Evolutionary conservation across 2,329 filamentous ascomycete species (phyloP).

Genomic region (Phialophora macrospora): DNA sequence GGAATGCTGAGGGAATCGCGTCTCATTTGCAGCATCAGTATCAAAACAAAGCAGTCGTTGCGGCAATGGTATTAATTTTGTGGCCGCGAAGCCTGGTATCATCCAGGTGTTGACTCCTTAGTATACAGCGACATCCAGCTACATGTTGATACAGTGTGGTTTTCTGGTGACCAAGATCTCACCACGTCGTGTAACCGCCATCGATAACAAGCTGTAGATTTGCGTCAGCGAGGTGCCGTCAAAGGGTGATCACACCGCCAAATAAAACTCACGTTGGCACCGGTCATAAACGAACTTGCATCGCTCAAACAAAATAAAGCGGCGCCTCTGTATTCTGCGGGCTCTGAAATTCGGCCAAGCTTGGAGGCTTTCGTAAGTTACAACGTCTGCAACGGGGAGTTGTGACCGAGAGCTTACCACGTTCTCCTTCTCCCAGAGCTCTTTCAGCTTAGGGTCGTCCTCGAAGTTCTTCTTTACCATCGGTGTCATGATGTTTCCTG

Average conservation of each 20-base stretch:
- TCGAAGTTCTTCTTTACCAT: constrained; percentile 84
- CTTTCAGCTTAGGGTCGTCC: constrained; percentile 67
- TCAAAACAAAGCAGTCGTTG: too few species aligned
- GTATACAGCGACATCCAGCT: not conserved
- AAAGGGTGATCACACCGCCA: too few species aligned
- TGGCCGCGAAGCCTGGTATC: not conserved
- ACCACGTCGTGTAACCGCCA: constrained; percentile 37
- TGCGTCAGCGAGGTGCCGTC: not conserved
- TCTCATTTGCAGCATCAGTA: not conserved
- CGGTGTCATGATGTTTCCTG: constrained; percentile 59
- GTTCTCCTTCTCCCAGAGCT: constrained; percentile 53
- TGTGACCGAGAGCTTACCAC: constrained; percentile 48
- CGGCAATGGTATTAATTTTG: not conserved
- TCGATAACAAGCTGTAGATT: constrained; percentile 51
- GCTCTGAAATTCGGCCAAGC: constrained; percentile 64
- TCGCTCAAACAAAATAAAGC: constrained; percentile 55
- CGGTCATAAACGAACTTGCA: constrained; percentile 62
- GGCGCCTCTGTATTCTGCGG: constrained; percentile 69
- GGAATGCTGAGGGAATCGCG: not conserved
- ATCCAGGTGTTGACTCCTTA: not conserved
- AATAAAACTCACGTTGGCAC: constrained; percentile 41
- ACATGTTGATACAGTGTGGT: not conserved
- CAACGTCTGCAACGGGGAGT: not conserved
- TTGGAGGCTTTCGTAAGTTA: not conserved
- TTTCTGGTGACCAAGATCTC: constrained; percentile 1